Conservation (phyloP, 306 rosid genomes). For the Medicago truncatula region DNA sequence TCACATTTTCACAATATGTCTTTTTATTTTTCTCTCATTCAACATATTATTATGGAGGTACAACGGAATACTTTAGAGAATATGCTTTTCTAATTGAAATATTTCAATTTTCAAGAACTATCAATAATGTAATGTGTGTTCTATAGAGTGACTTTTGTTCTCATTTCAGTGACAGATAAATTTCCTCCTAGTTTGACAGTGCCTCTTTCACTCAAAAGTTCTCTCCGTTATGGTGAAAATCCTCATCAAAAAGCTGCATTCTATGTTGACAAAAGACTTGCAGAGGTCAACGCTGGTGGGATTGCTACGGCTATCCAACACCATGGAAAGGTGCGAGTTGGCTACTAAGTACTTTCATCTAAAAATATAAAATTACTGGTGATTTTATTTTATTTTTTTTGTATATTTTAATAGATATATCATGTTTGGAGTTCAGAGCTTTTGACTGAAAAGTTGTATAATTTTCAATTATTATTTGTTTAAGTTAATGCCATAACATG, state of each 20-base stretch:
- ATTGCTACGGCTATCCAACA: constrained; percentile 92
- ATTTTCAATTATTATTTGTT: constrained; percentile 3
- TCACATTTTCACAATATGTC: too few relatives aligned
- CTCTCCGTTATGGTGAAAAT: constrained; percentile 94
- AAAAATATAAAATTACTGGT: constrained; percentile 9
- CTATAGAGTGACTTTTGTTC: constrained; percentile 37
- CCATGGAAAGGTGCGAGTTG: constrained; percentile 79
- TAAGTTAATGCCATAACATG: background rate
- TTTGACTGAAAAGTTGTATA: constrained; percentile 11
- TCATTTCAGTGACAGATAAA: constrained; percentile 58
- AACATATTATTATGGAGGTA: too few relatives aligned
- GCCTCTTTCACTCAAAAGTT: constrained; percentile 71
- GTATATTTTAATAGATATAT: constrained; percentile 15
- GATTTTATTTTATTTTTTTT: background rate
- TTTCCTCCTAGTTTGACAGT: constrained; percentile 82
- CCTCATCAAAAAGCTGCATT: constrained; percentile 94
- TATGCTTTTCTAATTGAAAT: too few relatives aligned
- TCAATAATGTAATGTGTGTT: background rate
- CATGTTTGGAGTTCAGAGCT: constrained; percentile 22
- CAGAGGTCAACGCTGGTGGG: constrained; percentile 87
- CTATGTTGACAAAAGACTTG: constrained; percentile 81
- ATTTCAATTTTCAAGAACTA: background rate
- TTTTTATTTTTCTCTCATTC: too few relatives aligned
- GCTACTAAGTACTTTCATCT: constrained; percentile 28
- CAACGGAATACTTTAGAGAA: too few relatives aligned